Percentiles rank a stretch among this genome's conserved stretches.
Conservation (phyloP, 139 green algal genomes). For the Yamagishiella unicocca region DNA sequence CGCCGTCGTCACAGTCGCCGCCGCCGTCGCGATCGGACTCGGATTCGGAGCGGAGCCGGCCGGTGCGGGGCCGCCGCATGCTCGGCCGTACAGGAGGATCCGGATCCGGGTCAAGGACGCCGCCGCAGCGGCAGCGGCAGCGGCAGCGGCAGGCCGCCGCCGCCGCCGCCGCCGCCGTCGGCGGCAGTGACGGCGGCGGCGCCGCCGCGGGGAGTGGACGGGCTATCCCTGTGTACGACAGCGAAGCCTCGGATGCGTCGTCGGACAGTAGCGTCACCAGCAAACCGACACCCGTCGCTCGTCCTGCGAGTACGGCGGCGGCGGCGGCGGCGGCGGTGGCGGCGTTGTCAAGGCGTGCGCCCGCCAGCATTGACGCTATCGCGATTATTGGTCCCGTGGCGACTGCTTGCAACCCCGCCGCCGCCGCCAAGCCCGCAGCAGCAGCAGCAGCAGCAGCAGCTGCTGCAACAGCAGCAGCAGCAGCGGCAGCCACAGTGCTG, state of each 20-base stretch:
- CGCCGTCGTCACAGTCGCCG: neutral
- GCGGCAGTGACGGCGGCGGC: too few species aligned
- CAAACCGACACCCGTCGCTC: neutral
- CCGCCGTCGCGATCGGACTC: neutral
- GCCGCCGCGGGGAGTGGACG: too few species aligned
- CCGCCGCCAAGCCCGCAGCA: neutral
- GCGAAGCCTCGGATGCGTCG: neutral
- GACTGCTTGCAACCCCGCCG: neutral
- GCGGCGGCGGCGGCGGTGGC: neutral
- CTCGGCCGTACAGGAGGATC: neutral
- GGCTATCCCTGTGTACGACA: neutral
- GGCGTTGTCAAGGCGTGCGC: too few species aligned
- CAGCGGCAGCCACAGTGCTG: neutral
- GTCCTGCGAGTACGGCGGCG: neutral
- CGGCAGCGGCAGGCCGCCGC: neutral
- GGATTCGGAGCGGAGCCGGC: neutral
- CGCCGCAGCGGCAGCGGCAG: neutral
- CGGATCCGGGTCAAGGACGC: too few species aligned
- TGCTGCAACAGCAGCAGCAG: neutral
- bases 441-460: neutral
- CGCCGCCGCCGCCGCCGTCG: too few species aligned
- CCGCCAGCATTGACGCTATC: too few species aligned
- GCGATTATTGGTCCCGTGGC: too few species aligned
- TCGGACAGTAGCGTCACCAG: neutral
- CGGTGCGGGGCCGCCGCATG: too few species aligned